Evolutionary conservation across 345 rosid genomes (phyloP).

Genomic region (Camelina neglecta): DNA sequence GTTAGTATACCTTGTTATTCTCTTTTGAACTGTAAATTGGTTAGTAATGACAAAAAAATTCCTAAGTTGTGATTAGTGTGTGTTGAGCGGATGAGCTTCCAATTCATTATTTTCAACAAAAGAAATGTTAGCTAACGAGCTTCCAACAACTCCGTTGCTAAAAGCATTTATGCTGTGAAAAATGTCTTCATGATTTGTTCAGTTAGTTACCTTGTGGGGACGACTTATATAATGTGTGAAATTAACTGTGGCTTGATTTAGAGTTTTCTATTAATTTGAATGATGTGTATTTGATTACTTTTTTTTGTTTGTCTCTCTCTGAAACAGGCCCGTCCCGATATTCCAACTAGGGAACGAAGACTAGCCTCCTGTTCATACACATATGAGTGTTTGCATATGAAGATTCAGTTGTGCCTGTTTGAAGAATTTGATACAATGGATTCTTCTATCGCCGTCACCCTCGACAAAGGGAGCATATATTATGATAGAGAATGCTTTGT

Average conservation of each 20-base stretch:
- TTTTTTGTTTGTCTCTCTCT: background rate
- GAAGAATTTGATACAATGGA: constrained; percentile 20
- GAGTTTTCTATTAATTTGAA: background rate
- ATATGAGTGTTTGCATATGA: constrained; percentile 14
- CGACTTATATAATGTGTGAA: background rate
- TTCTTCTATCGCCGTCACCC: background rate
- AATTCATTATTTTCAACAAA: background rate
- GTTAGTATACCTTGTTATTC: background rate
- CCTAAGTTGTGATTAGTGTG: constrained; percentile 3
- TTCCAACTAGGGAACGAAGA: background rate
- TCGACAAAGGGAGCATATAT: background rate
- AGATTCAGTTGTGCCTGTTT: background rate
- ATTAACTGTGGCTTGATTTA: background rate
- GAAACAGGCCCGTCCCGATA: constrained; percentile 18
- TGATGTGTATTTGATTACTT: constrained; percentile 1
- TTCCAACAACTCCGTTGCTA: background rate
- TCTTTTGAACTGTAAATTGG: background rate
- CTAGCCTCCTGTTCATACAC: constrained; percentile 3
- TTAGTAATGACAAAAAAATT: background rate
- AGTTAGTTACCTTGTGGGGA: constrained; percentile 7
- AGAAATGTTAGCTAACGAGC: no score
- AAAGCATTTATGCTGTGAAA: constrained; percentile 1
- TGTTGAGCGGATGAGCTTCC: constrained; percentile 8
- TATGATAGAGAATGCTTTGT: background rate
- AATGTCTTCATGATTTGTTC: background rate